Conservation (phyloP, 2,329 filamentous ascomycete species). For the Colletotrichum falcatum region DNA sequence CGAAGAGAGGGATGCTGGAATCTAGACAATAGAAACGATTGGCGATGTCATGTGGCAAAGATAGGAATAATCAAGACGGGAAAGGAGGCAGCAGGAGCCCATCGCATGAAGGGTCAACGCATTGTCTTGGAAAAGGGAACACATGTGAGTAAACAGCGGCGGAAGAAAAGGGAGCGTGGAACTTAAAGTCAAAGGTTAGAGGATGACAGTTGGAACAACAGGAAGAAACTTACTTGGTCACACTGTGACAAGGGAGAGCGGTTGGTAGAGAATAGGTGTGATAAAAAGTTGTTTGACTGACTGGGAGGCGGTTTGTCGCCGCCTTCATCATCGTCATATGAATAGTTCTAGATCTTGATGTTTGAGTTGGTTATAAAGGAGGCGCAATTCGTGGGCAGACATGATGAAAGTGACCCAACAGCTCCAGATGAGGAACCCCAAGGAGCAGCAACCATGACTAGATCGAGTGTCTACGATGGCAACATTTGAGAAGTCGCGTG, state of each 20-base stretch:
- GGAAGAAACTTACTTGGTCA: neutral
- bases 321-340: too few relatives aligned
- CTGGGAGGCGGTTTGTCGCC: neutral
- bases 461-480: neutral
- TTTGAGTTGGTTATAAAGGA: neutral
- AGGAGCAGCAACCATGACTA: neutral
- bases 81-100: neutral
- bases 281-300: neutral
- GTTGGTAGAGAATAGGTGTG: too few relatives aligned
- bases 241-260: neutral
- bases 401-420: neutral
- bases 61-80: neutral
- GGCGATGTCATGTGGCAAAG: neutral
- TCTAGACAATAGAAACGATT: neutral
- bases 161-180: neutral
- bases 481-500: too few relatives aligned
- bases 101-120: neutral
- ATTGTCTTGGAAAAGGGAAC: neutral
- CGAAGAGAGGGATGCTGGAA: neutral
- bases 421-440: too few relatives aligned
- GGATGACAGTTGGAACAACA: neutral
- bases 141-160: neutral
- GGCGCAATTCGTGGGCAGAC: neutral
- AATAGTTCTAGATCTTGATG: too few relatives aligned
- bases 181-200: neutral